Evolutionary conservation across 495 filamentous ascomycete species (phyloP), one percentile per base, ranked within the genome.

Genomic region (Tetracladium marchalianum): DNA sequence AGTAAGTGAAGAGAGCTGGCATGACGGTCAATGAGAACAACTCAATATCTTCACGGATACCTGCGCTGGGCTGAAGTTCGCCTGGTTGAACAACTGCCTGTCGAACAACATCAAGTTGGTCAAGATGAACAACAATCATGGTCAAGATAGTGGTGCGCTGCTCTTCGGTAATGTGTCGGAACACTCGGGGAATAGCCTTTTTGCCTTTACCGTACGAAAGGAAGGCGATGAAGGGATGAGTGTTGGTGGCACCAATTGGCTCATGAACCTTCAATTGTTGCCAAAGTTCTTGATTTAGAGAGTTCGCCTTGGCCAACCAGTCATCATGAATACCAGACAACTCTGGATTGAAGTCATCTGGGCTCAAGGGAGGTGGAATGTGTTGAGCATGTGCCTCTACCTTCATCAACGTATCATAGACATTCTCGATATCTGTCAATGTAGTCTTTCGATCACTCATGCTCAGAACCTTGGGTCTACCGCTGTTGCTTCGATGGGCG

Each of bases 181-280:
- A 96, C 41, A 99, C 82, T 43, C 92, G 85, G 17, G 86, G 86
- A 53, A 99, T 86, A 1, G 86, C 85, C 62, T 92, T 93, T 70
- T 95, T 99, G 56, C 92, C 93, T 68, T 99, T 99, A 40, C 77
- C 77, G 60, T 89, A 95, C 5, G 89, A 90, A 11, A 99, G 75
- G 59, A 99, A 88, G 27, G 87, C 85, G 55, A 99, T 95, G 71
- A 99, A 99, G 0, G 92, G 92, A 60, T 99, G 93, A 1, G 87
- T 77, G 5, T 72, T 72, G 11, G 78, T 75, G 11, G 76, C 75
- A 35, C 84, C 78, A 50, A 95, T 90, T 1, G 89, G 88, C 47
- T 93, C 89, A 66, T 92, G 85, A 31, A 97, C 84, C 62, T 90
- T 92, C 32, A 95, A 72, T 39, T 82, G 75, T 17, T 68, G 65